Base-by-base conservation (phyloP, 306 rosid genomes). In the Elaeagnus macrophylla region DNA sequence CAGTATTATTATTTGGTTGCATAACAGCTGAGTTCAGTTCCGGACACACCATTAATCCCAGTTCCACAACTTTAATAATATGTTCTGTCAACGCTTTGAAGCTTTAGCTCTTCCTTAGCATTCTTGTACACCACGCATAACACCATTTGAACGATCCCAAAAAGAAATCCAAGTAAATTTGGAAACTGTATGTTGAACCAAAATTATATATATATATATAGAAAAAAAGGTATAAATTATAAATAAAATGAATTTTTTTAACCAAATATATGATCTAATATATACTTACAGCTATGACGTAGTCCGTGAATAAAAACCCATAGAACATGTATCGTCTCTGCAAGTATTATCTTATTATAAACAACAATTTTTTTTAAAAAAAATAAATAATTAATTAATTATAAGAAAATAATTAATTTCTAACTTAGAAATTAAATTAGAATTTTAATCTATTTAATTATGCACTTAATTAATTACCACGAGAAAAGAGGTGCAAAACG, bases 251-350 rank as follows among this genome's bases (percentile, higher is more conserved):
- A n/a, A n/a, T n/a, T n/a, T n/a, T n/a, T n/a, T n/a, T n/a, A n/a
- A n/a, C n/a, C n/a, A n/a, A n/a, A n/a, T n/a, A n/a, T n/a, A n/a
- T n/a, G n/a, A n/a, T n/a, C n/a, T n/a, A n/a, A n/a, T n/a, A n/a
- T 8, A 5, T 18, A 72, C 83, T 70, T 74, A 90, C 95, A 6
- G 99, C 99, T 56, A 91, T 86, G 73, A 84, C 78, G 53, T 78
- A 77, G 76, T 91, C 99, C 64, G 60, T 71, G 77, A 87, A 82
- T 42, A 84, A 58, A 63, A 87, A 75, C 12, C 99, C 99, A 60
- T 87, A 93, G 72, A 82, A 93, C 84, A 93, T 87, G 96, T 96
- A 87, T 79, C n/a, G n/a, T n/a, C n/a, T n/a, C n/a, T n/a, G n/a
- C n/a, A n/a, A n/a, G n/a, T n/a, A n/a, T n/a, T n/a, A n/a, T n/a